phyloP scores from a whole-genome alignment of 495 filamentous ascomycete species.

The Aspergillus bridgeri region DNA sequence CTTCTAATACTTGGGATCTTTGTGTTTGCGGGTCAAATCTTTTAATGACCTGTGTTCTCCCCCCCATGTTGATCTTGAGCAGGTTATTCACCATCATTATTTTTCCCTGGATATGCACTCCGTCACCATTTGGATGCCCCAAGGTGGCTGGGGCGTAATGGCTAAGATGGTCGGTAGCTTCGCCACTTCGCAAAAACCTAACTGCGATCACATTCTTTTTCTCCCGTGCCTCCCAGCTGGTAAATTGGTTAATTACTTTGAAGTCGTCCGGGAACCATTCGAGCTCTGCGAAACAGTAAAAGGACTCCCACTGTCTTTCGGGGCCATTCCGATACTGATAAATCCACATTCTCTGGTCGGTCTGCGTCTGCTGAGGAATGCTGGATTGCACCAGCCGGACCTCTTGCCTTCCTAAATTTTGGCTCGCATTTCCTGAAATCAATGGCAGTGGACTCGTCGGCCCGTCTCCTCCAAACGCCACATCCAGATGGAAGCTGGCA shows the following conservation, averaged over 20 bases:
- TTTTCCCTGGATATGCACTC: constrained; percentile 50
- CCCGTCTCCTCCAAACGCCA: constrained; percentile 65
- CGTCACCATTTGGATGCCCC: constrained; percentile 14
- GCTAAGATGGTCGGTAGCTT: constrained; percentile 9
- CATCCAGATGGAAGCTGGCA: constrained; percentile 59
- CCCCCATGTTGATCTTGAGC: constrained; percentile 58
- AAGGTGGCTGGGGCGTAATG: neutral
- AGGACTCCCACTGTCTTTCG: constrained; percentile 48
- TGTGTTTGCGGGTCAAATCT: constrained; percentile 49
- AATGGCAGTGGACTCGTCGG: constrained; percentile 31
- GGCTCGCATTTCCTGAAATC: constrained; percentile 24
- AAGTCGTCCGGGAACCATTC: constrained; percentile 64
- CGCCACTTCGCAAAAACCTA: constrained; percentile 51
- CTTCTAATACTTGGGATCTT: constrained; percentile 30
- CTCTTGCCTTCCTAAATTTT: constrained; percentile 49
- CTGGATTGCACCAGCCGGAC: constrained; percentile 45
- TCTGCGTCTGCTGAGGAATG: constrained; percentile 42
- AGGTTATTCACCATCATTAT: constrained; percentile 54
- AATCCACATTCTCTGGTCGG: constrained; percentile 54
- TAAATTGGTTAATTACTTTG: constrained; percentile 60
- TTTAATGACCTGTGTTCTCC: constrained; percentile 46
- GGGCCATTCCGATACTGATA: constrained; percentile 54
- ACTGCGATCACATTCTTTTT: constrained; percentile 49
- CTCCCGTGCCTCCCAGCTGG: constrained; percentile 48
- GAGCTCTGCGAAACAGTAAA: constrained; percentile 57